Evolutionary conservation across 495 filamentous ascomycete species (phyloP).

Genomic region (Lasiosphaeriaceae sp.): DNA sequence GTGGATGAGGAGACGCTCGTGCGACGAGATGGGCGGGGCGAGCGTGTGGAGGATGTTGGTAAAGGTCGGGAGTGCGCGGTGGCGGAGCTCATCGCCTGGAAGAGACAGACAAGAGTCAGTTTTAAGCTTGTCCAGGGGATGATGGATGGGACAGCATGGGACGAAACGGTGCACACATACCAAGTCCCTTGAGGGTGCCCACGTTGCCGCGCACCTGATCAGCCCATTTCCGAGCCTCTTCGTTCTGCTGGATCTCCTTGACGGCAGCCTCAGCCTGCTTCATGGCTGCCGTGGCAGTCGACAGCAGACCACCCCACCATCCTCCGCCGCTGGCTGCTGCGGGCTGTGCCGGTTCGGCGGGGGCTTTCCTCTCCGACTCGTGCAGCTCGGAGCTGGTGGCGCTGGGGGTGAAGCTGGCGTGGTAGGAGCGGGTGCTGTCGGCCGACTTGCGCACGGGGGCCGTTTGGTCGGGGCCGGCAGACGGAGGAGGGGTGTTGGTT

Average conservation of each 20-base stretch:
- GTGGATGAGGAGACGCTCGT: constrained; percentile 97
- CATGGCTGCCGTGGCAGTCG: constrained; percentile 73
- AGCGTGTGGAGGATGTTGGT: constrained; percentile 90
- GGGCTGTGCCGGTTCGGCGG: constrained; percentile 34
- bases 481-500: constrained; percentile 51
- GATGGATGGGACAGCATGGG: neutral
- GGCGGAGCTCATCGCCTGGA: constrained; percentile 82
- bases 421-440: constrained; percentile 69
- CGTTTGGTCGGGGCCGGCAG: constrained; percentile 37
- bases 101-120: constrained; percentile 7
- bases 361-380: constrained; percentile 47
- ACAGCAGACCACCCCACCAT: constrained; percentile 89
- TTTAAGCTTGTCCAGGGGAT: neutral
- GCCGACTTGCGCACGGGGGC: constrained; percentile 60
- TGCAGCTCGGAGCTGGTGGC: constrained; percentile 48
- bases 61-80: constrained; percentile 89
- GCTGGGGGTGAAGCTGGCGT: constrained; percentile 52
- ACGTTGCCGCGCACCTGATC: constrained; percentile 92
- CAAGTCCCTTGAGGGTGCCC: constrained; percentile 70
- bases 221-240: constrained; percentile 95
- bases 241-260: constrained; percentile 92
- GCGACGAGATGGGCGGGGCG: constrained; percentile 93
- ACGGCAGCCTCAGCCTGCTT: constrained; percentile 92
- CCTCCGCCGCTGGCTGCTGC: constrained; percentile 54
- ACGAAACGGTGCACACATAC: constrained; percentile 47